phyloP scores from a whole-genome alignment of 2,329 filamentous ascomycete genomes.

The Diaporthe humulicola region DNA sequence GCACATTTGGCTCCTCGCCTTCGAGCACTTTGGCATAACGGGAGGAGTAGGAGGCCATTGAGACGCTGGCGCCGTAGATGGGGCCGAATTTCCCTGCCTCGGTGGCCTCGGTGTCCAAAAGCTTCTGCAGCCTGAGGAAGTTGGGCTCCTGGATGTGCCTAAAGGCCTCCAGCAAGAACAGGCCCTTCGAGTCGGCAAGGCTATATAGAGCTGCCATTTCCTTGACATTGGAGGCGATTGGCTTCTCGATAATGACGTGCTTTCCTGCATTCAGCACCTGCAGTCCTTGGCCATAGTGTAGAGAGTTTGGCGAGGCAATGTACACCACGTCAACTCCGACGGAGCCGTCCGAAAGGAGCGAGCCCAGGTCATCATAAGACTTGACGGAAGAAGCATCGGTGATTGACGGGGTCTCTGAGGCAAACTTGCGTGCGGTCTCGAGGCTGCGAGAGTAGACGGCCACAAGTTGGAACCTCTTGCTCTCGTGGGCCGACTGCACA shows the following conservation, averaged over 20 bases:
- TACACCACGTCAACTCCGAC: conserved; percentile 52
- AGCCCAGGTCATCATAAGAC: conserved; percentile 38
- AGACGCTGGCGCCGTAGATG: conserved; percentile 35
- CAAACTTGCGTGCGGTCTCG: conserved; percentile 35
- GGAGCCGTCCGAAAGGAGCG: conserved; percentile 41
- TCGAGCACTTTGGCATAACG: conserved; percentile 37
- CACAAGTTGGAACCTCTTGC: conserved; percentile 35
- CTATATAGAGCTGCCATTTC: conserved; percentile 62
- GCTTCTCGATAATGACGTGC: conserved; percentile 68
- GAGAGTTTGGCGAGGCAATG: conserved; percentile 62
- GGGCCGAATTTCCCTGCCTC: conserved; percentile 35
- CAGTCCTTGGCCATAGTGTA: conserved; percentile 60
- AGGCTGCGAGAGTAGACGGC: conserved; percentile 38
- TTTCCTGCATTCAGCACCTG: conserved; percentile 64
- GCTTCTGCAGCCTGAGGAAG: conserved; percentile 34
- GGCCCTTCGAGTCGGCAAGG: conserved; percentile 47
- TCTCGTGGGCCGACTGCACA: conserved; percentile 39
- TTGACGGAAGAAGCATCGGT: conserved; percentile 30
- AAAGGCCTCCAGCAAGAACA: conserved; percentile 41
- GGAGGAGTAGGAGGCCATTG: conserved; percentile 36
- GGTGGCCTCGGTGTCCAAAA: conserved; percentile 33
- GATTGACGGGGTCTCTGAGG: conserved; percentile 35
- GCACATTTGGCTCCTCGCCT: conserved; percentile 39
- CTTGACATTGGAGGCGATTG: conserved; percentile 62
- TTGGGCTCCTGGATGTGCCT: conserved; percentile 40